Evolutionary conservation across 306 rosid species (phyloP), one percentile per base, ranked within the genome.

Genomic region (Prinsepia uniflora): DNA sequence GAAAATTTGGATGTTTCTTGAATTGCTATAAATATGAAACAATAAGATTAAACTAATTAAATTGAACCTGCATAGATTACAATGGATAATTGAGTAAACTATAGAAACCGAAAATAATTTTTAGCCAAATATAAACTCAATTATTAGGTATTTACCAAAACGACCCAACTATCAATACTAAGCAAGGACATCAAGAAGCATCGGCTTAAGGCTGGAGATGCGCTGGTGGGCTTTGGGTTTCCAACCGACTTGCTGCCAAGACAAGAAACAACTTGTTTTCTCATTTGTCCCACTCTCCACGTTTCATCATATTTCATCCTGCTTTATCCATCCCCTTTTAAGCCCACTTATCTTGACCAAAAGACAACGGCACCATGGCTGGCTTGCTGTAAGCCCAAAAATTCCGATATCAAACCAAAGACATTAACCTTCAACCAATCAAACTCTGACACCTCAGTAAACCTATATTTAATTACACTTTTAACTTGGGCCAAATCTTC

Each of bases 321-420:
- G 6, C 65, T 65, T 42, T 30, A 52, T 58, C 55, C 58, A 57
- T 55, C 40, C 5, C 9, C 5, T 3, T 9, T 14, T 43, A 42
- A 45, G 72, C 77, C 80, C 65, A 50, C 84, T 10, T 20, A 72
- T 57, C 24, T 75, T 77, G 88, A 77, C 84, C 57, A 65, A 46
- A 76, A 76, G 90, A 81, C 88, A 81, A 83, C 64, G 60, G 43
- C 24, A 17, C 36, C 36, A 30, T 3, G 36, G 36, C 36, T 30
- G 36, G 3, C 30, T 24, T 2, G 36, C 36, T 30, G 36, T 30
- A 30, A 30, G 76, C 45, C 69, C 60, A 64, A 0, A 10, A 11
- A 12, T 0, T 40, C 17, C 34, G 34, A 54, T 40, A 80, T 86
- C 85, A 86, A 82, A 75, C 52, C 73, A 72, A 55, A 52, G 10